phyloP scores from a whole-genome alignment of 1,284 basidiomycete genomes.

The Ganoderma boninense region DNA sequence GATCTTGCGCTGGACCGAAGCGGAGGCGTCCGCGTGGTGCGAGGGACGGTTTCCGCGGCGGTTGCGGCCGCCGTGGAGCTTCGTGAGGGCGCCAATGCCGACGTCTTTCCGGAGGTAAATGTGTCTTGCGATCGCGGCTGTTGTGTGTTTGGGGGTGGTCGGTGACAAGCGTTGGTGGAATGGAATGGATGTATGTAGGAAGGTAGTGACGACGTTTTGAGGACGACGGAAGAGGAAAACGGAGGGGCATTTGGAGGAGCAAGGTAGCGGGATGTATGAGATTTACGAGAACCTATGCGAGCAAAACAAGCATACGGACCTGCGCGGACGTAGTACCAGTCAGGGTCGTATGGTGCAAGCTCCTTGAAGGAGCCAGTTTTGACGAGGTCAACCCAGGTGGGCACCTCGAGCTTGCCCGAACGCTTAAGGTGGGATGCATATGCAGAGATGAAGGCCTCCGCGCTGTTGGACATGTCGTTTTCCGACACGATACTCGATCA shows the following conservation, averaged over 20 bases:
- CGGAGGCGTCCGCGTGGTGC: constrained; percentile 91
- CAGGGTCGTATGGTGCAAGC: constrained; percentile 98
- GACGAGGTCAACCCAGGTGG: constrained; percentile 98
- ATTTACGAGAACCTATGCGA: background rate
- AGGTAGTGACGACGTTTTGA: background rate
- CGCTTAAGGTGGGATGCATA: constrained; percentile 96
- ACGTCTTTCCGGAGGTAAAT: constrained; percentile 99
- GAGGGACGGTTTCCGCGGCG: constrained; percentile 95
- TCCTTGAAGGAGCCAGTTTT: constrained; percentile 99
- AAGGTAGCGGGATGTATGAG: background rate
- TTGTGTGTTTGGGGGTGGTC: background rate
- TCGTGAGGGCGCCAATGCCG: constrained; percentile 94
- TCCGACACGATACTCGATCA: background rate
- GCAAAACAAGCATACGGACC: constrained; percentile 59
- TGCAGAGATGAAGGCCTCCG: constrained; percentile 91
- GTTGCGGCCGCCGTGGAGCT: constrained; percentile 97
- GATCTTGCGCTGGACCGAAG: constrained; percentile 89
- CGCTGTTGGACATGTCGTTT: constrained; percentile 54
- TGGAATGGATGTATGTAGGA: background rate
- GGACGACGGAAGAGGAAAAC: background rate
- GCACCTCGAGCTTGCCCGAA: constrained; percentile 98
- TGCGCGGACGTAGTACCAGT: constrained; percentile 99
- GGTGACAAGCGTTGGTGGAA: background rate
- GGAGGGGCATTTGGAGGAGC: background rate
- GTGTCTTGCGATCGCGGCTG: constrained; percentile 97